A percentile compares a stretch with the other conserved stretches of the same genome.
Evolutionary conservation across 2,329 filamentous ascomycete genomes (phyloP).

Genomic region (Rhynchosporium secalis): DNA sequence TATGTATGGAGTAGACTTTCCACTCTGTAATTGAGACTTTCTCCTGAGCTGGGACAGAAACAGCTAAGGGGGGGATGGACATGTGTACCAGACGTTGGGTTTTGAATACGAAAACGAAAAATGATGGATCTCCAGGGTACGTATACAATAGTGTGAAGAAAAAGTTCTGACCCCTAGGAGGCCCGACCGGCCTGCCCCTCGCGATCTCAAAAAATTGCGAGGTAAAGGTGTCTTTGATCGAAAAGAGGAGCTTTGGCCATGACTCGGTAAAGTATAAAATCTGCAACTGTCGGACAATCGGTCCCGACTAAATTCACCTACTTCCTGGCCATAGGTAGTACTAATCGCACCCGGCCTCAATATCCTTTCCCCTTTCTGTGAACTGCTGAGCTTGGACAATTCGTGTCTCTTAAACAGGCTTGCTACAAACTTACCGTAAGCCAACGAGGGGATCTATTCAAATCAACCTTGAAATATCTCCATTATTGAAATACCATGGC

Average conservation of each 20-base stretch:
- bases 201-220: no score
- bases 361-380: background rate
- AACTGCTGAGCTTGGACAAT: background rate
- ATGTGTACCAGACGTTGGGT: background rate
- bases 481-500: no score
- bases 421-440: conserved; percentile 6
- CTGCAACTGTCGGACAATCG: no score
- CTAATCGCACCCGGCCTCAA: background rate
- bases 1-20: no score
- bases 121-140: background rate
- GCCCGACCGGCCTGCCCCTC: background rate
- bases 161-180: conserved; percentile 7
- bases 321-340: no score
- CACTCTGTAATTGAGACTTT: no score
- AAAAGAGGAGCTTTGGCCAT: no score
- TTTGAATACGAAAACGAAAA: background rate
- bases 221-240: no score
- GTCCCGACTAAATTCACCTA: no score
- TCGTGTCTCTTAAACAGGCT: conserved; percentile 1
- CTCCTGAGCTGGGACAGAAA: background rate
- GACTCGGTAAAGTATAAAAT: no score
- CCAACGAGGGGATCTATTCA: background rate
- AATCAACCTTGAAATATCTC: background rate
- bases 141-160: background rate
- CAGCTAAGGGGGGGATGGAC: conserved; percentile 2